Percentiles rank a stretch among this genome's conserved stretches.
Conservation (phyloP, 352 stramenopile species). For the Elongisporangium prolatum region DNA sequence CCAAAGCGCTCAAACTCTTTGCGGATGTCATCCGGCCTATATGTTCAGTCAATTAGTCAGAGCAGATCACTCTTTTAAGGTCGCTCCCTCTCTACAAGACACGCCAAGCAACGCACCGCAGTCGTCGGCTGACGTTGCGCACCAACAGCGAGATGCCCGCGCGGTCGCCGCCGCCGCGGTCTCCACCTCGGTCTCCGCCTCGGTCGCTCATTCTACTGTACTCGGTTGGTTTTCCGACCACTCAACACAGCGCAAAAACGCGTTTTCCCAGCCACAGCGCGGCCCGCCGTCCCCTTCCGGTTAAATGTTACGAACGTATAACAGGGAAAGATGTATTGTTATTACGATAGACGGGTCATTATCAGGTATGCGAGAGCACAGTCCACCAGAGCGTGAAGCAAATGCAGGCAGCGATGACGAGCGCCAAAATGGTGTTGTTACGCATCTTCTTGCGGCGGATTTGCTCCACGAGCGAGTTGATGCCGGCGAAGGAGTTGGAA, state of each 20-base stretch:
- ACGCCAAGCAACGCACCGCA: conserved; percentile 41
- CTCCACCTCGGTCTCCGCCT: conserved; percentile 9
- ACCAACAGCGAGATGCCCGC: conserved; percentile 91
- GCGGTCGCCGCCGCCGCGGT: conserved; percentile 26
- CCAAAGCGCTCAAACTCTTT: conserved; percentile 92
- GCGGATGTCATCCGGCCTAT: conserved; percentile 86
- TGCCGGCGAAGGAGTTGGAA: conserved; percentile 89
- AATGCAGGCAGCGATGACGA: conserved; percentile 94
- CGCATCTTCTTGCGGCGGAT: conserved; percentile 95
- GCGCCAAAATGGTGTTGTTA: conserved; percentile 96
- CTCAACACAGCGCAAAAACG: not conserved
- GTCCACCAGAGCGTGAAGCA: conserved; percentile 97
- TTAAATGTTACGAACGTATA: not conserved
- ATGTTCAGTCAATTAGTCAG: conserved; percentile 2
- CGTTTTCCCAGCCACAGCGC: not conserved
- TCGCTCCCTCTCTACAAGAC: not conserved
- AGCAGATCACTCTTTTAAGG: not conserved
- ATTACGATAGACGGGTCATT: conserved; percentile 7
- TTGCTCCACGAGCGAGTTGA: conserved; percentile 95
- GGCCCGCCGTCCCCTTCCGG: not conserved
- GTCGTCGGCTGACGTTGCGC: conserved; percentile 89
- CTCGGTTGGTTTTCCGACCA: not conserved
- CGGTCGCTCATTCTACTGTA: conserved; percentile 7
- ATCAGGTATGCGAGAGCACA: conserved; percentile 68
- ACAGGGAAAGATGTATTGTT: not conserved